Conservation (phyloP, 176 grass and related monocot genomes). For the Aegilops umbellulata region DNA sequence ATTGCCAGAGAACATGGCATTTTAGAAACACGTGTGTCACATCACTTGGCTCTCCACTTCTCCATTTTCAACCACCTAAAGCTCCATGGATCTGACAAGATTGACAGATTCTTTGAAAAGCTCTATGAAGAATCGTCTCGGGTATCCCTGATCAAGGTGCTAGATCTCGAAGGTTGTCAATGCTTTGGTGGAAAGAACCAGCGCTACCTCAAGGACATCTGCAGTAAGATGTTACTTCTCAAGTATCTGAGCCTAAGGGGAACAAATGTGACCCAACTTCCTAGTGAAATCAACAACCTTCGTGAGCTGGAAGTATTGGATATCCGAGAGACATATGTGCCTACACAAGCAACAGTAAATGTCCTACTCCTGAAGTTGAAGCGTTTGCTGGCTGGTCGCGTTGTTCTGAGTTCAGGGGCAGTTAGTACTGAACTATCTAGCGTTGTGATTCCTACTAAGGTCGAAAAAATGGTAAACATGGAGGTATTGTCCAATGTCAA, state of each 20-base stretch:
- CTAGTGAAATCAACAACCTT: slow-evolving; percentile 24
- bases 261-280: neutral
- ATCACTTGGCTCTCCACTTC: slow-evolving; percentile 15
- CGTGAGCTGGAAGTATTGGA: slow-evolving; percentile 19
- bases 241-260: slow-evolving; percentile 5
- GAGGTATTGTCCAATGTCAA: slow-evolving; percentile 19
- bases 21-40: neutral
- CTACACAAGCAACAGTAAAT: neutral
- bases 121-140: neutral
- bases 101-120: neutral
- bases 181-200: neutral
- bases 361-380: neutral
- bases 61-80: neutral
- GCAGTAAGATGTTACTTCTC: neutral
- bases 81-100: neutral
- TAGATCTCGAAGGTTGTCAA: neutral
- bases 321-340: slow-evolving; percentile 7
- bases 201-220: neutral
- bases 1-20: neutral
- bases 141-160: neutral
- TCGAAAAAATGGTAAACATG: neutral
- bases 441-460: neutral
- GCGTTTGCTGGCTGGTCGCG: neutral
- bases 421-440: neutral
- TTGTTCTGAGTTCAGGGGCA: too few relatives aligned